These are phyloP conservation scores for Xylaria polymorpha DNA, from an alignment of 2,329 filamentous ascomycete genomes.

Conservation along the genomic window DNA sequence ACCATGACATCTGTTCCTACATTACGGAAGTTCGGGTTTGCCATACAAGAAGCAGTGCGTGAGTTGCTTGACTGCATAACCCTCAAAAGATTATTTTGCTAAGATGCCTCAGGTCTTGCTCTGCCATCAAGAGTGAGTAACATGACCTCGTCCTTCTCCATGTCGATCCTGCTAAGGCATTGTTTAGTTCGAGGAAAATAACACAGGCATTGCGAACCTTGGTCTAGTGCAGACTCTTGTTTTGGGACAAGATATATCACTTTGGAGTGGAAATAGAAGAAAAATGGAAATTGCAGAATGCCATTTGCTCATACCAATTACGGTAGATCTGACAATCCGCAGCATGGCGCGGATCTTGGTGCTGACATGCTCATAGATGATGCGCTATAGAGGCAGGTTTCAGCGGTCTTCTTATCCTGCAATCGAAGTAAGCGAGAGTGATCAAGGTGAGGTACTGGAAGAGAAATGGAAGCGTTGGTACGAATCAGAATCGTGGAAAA, in stretches of 20 bases:
- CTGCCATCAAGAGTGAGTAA: slow-evolving; percentile 49
- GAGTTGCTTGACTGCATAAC: slow-evolving; percentile 38
- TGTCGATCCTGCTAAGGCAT: not conserved
- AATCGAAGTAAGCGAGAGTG: slow-evolving; percentile 63
- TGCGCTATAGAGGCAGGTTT: slow-evolving; percentile 68
- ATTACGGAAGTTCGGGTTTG: slow-evolving; percentile 70
- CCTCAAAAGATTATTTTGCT: slow-evolving; percentile 23
- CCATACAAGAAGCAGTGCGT: slow-evolving; percentile 65
- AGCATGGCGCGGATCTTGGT: not conserved
- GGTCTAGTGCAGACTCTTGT: slow-evolving; percentile 63
- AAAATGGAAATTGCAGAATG: slow-evolving; percentile 69
- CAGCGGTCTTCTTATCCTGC: slow-evolving; percentile 64
- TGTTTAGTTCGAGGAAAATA: slow-evolving; percentile 61
- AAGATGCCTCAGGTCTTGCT: slow-evolving; percentile 46
- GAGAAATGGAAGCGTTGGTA: slow-evolving; percentile 75
- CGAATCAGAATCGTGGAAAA: slow-evolving; percentile 73
- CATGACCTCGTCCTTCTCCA: slow-evolving; percentile 10
- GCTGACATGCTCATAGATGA: slow-evolving; percentile 56
- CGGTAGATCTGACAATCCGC: slow-evolving; percentile 50
- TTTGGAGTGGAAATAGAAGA: slow-evolving; percentile 66
- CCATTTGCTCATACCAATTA: slow-evolving; percentile 59
- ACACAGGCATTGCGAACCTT: slow-evolving; percentile 58
- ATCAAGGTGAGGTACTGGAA: slow-evolving; percentile 67
- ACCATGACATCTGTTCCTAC: slow-evolving; percentile 67
- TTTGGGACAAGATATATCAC: slow-evolving; percentile 61